Conservation (phyloP, 179 eudicot species). For the Heliamphora pulchella region DNA sequence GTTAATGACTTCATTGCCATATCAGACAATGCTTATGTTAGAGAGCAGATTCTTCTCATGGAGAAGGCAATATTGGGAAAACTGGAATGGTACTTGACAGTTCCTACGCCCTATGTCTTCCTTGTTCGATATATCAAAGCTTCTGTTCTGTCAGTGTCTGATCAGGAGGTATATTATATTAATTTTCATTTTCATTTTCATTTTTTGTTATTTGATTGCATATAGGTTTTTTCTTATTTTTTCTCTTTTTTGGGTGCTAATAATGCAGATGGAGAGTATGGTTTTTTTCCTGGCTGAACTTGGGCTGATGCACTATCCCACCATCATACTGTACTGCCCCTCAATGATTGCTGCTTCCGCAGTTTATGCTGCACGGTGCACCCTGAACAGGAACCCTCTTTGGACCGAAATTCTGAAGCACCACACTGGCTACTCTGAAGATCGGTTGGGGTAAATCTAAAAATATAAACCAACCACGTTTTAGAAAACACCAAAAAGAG, state of each 20-base stretch:
- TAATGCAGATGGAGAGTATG: constrained; percentile 66
- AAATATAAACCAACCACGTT: too few relatives aligned
- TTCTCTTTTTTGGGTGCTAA: background rate
- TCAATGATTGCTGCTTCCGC: constrained; percentile 80
- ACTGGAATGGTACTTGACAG: constrained; percentile 76
- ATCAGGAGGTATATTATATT: constrained; percentile 43
- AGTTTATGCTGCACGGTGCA: constrained; percentile 55
- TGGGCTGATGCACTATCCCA: constrained; percentile 49
- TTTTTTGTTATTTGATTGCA: too few relatives aligned
- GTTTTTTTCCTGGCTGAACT: constrained; percentile 64
- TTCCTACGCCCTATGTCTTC: constrained; percentile 82
- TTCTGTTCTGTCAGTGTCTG: constrained; percentile 43
- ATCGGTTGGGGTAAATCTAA: constrained; percentile 37
- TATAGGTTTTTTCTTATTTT: too few relatives aligned
- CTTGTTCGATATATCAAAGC: constrained; percentile 76
- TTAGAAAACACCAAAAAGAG: too few relatives aligned
- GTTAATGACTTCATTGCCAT: constrained; percentile 69
- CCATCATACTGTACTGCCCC: constrained; percentile 39
- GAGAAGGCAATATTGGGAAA: constrained; percentile 66
- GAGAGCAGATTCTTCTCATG: constrained; percentile 62
- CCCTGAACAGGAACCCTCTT: constrained; percentile 40
- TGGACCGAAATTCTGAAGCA: constrained; percentile 70
- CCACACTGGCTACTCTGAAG: constrained; percentile 62
- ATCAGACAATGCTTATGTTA: constrained; percentile 57
- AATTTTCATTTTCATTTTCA: too few relatives aligned